Base-by-base conservation (phyloP, 805 yeast genomes). In the Lipomyces mesembrius region DNA sequence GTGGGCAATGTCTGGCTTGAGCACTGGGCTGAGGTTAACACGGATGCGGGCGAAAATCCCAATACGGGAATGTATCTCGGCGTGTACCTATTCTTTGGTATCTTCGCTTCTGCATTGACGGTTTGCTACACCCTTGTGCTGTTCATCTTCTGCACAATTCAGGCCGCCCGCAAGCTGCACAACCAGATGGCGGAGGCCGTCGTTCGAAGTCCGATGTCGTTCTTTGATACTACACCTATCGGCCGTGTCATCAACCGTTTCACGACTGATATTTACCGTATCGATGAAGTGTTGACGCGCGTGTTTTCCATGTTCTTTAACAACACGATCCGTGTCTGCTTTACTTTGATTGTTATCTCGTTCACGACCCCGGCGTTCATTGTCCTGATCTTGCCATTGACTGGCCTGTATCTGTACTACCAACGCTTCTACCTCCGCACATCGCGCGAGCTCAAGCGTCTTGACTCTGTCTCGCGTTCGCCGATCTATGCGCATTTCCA, bases 1-100 rank as follows among this genome's bases (percentile, higher is more conserved):
- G 71, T 71, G 59, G 87, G 92, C 49, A 92, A 88, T 76, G 85
- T 94, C 62, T 95, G 99, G 99, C 85, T 95, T 74, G 95, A 95
- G 77, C 91, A 91, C 77, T 95, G 99, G 99, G 91, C 98, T 12
- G 99, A 95, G 76, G 85, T 89, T 27, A 95, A 94, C 75, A 83
- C 93, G 2, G 79, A 77, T 56, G 76, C 79, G 51, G 94, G 92
- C 32, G 79, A 79, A 64, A 94, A 94, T 76, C 96, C 97, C 1
- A 77, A 87, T 66, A 86, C 90, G n/a, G 80, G 80, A 62, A 85
- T 79, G 74, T 95, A 92, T 74, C 81, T 95, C 71, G 88, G 89
- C 22, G 82, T 91, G 63, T 95, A 94, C 76, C 85, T 90, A 67
- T 81, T 83, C 11, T 81, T 94, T 55, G 98, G 99, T 70, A 75